Evolutionary conservation across 192 early-diverging fungal species (phyloP).

Genomic region (Hyaloraphidium curvatum): DNA sequence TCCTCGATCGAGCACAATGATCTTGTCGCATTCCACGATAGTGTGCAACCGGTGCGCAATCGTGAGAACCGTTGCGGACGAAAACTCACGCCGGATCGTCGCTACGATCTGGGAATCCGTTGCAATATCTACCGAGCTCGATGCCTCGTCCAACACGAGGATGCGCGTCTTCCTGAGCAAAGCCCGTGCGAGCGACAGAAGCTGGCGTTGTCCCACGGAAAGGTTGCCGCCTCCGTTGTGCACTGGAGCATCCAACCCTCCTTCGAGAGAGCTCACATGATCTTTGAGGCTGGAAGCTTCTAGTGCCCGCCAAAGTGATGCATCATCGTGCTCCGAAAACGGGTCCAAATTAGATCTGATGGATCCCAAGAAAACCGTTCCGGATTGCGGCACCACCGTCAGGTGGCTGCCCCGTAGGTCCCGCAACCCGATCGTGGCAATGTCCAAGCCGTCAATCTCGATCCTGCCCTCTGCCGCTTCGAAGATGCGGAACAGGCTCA

Average conservation of each 20-base stretch:
- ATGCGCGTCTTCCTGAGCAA: conserved; percentile 22
- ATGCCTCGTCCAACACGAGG: conserved; percentile 27
- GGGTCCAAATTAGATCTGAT: background rate
- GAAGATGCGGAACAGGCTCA: conserved; percentile 14
- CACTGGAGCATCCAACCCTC: background rate
- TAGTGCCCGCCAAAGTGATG: background rate
- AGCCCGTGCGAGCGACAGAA: conserved; percentile 38
- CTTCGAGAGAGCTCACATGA: background rate
- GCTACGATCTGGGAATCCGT: conserved; percentile 24
- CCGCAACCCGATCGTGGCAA: conserved; percentile 1
- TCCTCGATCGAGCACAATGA: conserved; percentile 22
- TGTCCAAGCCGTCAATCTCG: conserved; percentile 18
- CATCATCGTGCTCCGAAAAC: background rate
- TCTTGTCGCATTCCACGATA: conserved; percentile 30
- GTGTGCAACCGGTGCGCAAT: conserved; percentile 28
- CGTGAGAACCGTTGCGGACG: conserved; percentile 23
- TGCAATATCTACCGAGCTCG: conserved; percentile 20
- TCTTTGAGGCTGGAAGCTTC: background rate
- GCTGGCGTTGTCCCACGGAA: conserved; percentile 33
- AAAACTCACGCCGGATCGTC: background rate
- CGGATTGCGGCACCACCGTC: too few relatives aligned
- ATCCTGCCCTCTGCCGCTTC: conserved; percentile 34
- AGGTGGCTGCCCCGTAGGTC: too few relatives aligned
- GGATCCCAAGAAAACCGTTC: too few relatives aligned
- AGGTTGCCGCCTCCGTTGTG: conserved; percentile 1